phyloP scores from a whole-genome alignment of 2,329 filamentous ascomycete genomes.

The Nemania diffusa region DNA sequence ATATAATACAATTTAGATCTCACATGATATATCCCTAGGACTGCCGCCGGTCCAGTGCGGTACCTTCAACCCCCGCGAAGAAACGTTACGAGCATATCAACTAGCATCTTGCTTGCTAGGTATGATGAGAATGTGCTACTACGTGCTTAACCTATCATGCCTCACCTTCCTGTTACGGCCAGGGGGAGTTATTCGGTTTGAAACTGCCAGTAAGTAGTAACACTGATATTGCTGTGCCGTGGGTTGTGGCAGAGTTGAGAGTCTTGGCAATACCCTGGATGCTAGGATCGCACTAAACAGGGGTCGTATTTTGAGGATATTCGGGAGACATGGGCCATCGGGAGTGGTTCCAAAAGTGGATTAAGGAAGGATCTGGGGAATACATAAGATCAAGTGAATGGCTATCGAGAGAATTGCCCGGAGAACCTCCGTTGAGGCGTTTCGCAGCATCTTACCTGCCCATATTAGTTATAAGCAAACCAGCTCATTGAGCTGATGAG shows the following conservation, averaged over 20 bases:
- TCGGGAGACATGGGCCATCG: constrained; percentile 23
- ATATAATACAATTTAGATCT: constrained; percentile 9
- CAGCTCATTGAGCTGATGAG: constrained; percentile 17
- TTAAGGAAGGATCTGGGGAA: constrained; percentile 22
- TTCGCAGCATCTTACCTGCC: constrained; percentile 26
- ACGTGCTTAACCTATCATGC: neutral
- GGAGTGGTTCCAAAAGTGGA: constrained; percentile 33
- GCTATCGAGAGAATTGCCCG: constrained; percentile 28
- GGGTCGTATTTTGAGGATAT: constrained; percentile 28
- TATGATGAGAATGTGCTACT: constrained; percentile 11
- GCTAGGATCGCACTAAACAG: constrained; percentile 31
- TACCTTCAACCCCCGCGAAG: constrained; percentile 18
- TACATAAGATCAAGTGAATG: constrained; percentile 21
- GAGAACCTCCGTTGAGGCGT: constrained; percentile 34
- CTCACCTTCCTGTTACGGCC: constrained; percentile 37
- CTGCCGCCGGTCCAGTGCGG: constrained; percentile 8
- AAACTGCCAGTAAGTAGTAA: constrained; percentile 30
- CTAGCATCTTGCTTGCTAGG: constrained; percentile 12
- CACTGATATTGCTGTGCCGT: constrained; percentile 20
- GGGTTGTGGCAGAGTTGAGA: constrained; percentile 21
- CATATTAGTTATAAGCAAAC: constrained; percentile 14
- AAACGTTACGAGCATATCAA: constrained; percentile 34
- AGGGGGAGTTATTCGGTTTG: constrained; percentile 33
- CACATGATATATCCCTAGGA: neutral
- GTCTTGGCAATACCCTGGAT: constrained; percentile 21